Conservation (phyloP, 345 rosid species). For the Eucalyptus cloeziana region DNA sequence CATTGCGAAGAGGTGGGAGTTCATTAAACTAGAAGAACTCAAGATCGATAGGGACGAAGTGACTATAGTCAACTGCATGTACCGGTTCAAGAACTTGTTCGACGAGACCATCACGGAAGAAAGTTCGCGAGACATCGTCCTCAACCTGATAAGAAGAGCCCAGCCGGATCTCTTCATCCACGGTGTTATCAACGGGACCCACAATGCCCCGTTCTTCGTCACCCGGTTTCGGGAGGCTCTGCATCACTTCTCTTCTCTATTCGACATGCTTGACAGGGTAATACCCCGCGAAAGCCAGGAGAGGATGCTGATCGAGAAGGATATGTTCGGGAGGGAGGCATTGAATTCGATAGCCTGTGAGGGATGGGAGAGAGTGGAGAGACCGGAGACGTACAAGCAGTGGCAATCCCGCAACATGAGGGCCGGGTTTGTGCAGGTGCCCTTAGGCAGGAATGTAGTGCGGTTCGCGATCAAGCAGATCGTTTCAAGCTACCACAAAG, state of each 20-base stretch:
- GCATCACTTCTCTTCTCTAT: neutral
- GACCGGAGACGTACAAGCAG: neutral
- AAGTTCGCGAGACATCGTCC: neutral
- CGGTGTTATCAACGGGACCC: neutral
- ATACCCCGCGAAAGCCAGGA: neutral
- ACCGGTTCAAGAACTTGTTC: neutral
- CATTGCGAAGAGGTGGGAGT: neutral
- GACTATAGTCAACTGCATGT: neutral
- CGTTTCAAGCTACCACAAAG: neutral
- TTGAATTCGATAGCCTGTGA: neutral
- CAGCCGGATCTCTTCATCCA: neutral
- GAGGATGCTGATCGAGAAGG: neutral
- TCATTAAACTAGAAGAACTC: neutral
- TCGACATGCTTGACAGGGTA: neutral
- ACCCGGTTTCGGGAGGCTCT: slow-evolving; percentile 2
- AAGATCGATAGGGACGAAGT: neutral
- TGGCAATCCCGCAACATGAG: neutral
- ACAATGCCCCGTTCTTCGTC: slow-evolving; percentile 3
- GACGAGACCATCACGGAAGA: neutral
- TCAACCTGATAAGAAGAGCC: neutral
- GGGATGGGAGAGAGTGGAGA: neutral
- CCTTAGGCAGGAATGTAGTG: neutral
- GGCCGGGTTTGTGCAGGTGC: slow-evolving; percentile 1
- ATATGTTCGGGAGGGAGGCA: neutral
- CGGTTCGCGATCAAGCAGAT: neutral